Conservation (phyloP, 192 early-diverging fungal genomes). For the Physocladia obscura region DNA sequence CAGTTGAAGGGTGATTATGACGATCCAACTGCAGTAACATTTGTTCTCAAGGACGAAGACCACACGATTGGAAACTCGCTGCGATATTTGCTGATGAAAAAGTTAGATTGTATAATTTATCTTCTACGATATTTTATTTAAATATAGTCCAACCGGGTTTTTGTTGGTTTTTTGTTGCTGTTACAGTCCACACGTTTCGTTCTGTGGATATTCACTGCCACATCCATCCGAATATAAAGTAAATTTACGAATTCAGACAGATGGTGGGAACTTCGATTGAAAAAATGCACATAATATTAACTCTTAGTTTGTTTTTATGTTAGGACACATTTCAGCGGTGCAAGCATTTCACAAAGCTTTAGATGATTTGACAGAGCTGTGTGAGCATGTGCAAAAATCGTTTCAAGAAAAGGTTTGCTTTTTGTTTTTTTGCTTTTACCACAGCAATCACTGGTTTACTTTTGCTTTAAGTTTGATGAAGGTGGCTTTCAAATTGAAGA, state of each 20-base stretch:
- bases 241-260: conserved; percentile 92
- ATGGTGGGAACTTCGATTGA: conserved; percentile 45
- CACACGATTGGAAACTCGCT: conserved; percentile 95
- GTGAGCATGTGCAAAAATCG: conserved; percentile 56
- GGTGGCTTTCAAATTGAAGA: not conserved
- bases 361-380: conserved; percentile 75
- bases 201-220: conserved; percentile 95
- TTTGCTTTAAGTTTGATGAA: not conserved
- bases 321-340: conserved; percentile 75
- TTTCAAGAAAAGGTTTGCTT: conserved; percentile 22
- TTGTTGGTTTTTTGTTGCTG: not conserved
- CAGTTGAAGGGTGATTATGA: conserved; percentile 43
- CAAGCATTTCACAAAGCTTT: conserved; percentile 86
- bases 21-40: conserved; percentile 81
- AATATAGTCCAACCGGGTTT: not conserved
- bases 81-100: conserved; percentile 92
- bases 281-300: not conserved
- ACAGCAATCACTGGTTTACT: not conserved
- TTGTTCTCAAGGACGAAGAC: conserved; percentile 88
- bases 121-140: no score
- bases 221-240: conserved; percentile 94
- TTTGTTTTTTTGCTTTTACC: not conserved
- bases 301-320: not conserved
- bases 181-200: conserved; percentile 78
- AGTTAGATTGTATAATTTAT: conserved; percentile 62